These are phyloP conservation scores for Achlya hypogyna DNA, from an alignment of 352 stramenopile genomes.

Conservation along the genomic window DNA sequence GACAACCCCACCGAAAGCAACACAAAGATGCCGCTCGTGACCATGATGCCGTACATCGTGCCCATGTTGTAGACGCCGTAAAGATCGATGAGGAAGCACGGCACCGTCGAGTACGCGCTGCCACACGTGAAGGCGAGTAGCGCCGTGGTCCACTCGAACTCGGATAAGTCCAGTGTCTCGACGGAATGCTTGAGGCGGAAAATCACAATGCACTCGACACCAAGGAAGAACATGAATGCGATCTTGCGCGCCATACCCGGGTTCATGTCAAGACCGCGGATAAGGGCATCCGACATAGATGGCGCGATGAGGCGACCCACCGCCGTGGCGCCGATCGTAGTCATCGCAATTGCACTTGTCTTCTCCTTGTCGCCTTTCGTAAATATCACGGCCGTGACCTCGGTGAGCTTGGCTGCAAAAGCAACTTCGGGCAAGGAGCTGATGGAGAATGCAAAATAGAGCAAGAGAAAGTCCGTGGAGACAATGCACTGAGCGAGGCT, in stretches of 20 bases:
- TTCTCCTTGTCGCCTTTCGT: neutral
- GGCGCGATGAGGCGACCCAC: neutral
- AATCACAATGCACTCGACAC: neutral
- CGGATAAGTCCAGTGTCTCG: no score
- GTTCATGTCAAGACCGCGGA: conserved; percentile 7
- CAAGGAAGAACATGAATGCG: neutral
- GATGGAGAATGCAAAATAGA: conserved; percentile 8
- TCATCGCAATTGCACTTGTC: neutral
- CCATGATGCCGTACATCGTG: neutral
- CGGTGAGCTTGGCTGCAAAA: neutral
- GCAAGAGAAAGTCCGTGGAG: conserved; percentile 15
- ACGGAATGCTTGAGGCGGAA: no score
- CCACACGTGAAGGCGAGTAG: neutral
- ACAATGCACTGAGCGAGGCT: conserved; percentile 17
- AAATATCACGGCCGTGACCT: neutral
- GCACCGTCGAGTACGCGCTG: neutral
- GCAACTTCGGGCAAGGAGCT: neutral
- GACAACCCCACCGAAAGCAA: neutral
- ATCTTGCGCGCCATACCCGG: conserved; percentile 4
- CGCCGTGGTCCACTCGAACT: neutral
- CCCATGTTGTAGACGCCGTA: conserved; percentile 8
- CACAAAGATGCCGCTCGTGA: neutral
- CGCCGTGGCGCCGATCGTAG: neutral
- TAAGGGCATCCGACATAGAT: neutral
- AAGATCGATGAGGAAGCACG: neutral